Conservation (phyloP, 2,329 filamentous ascomycete species). For the Epichloe typhina region DNA sequence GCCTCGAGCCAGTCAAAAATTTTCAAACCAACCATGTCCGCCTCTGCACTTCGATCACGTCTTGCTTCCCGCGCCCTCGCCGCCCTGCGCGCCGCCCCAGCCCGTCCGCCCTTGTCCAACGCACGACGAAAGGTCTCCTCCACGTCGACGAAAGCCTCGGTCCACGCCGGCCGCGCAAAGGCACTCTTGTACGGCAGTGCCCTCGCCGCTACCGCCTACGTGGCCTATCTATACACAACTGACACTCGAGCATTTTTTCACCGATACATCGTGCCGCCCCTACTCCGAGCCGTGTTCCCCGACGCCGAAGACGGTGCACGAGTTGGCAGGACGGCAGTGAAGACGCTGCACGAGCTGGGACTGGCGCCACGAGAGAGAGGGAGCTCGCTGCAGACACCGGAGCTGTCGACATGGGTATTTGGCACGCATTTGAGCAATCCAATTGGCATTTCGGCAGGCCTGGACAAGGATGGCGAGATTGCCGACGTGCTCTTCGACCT, state of each 20-base stretch:
- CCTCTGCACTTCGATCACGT: conserved; percentile 7
- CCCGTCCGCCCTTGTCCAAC: conserved; percentile 5
- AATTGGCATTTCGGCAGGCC: conserved; percentile 84
- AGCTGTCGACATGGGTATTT: conserved; percentile 46
- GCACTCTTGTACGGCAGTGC: conserved; percentile 27
- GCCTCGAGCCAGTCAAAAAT: conserved; percentile 2
- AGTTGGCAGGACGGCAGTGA: conserved; percentile 61
- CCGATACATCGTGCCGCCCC: conserved; percentile 51
- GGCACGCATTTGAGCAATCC: conserved; percentile 69
- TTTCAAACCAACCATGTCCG: conserved; percentile 4
- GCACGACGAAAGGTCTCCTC: conserved; percentile 19
- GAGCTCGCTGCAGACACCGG: conserved; percentile 17
- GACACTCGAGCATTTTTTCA: conserved; percentile 62
- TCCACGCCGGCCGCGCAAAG: conserved; percentile 20
- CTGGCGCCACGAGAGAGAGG: conserved; percentile 74
- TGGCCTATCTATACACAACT: conserved; percentile 55
- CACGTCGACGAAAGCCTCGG: conserved; percentile 16
- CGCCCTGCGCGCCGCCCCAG: conserved; percentile 1
- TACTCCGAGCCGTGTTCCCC: conserved; percentile 51
- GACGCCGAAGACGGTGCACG: conserved; percentile 87
- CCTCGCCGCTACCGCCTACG: conserved; percentile 27
- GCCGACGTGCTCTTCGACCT: conserved; percentile 73
- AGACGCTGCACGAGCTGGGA: conserved; percentile 57
- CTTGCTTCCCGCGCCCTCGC: conserved; percentile 7
- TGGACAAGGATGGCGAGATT: conserved; percentile 89